A percentile compares a stretch with the other conserved stretches of the same genome.
These are phyloP conservation scores for Hygrophorus russula DNA, from an alignment of 768 basidiomycete species.

Conservation along the genomic window DNA sequence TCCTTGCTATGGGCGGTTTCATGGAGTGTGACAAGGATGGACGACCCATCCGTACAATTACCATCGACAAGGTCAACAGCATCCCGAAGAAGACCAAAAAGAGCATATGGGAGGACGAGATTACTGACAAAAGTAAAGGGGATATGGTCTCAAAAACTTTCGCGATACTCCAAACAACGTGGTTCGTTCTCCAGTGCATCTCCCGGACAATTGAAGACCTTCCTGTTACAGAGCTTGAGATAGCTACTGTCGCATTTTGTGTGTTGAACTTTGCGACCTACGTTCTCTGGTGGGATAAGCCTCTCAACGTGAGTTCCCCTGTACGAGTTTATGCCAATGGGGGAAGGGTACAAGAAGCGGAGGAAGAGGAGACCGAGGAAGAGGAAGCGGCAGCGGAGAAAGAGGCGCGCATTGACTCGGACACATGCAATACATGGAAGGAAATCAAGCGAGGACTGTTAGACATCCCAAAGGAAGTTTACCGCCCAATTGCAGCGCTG, in stretches of 20 bases:
- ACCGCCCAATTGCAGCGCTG: neutral
- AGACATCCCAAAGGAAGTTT: neutral
- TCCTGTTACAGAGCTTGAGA: too few species aligned
- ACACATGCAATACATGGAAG: neutral
- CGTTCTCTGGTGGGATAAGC: too few species aligned
- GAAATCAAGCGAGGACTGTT: neutral
- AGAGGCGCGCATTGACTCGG: neutral
- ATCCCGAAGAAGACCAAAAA: slow-evolving; percentile 2
- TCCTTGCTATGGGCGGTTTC: slow-evolving; percentile 6
- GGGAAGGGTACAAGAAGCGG: too few species aligned
- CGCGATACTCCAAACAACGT: too few species aligned
- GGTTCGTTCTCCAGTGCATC: too few species aligned
- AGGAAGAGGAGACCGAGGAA: neutral
- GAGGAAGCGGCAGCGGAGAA: neutral
- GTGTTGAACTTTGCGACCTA: too few species aligned
- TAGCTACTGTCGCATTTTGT: too few species aligned
- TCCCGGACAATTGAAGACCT: too few species aligned
- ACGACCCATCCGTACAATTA: neutral
- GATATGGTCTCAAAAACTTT: slow-evolving; percentile 15
- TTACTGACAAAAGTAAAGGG: slow-evolving; percentile 17
- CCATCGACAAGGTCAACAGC: neutral
- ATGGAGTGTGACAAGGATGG: neutral
- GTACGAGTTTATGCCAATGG: slow-evolving; percentile 9
- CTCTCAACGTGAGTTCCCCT: too few species aligned
- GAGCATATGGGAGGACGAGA: slow-evolving; percentile 9